Base-by-base conservation (phyloP, 1,139 yeast genomes). In the Saccharomycopsis phalli region DNA sequence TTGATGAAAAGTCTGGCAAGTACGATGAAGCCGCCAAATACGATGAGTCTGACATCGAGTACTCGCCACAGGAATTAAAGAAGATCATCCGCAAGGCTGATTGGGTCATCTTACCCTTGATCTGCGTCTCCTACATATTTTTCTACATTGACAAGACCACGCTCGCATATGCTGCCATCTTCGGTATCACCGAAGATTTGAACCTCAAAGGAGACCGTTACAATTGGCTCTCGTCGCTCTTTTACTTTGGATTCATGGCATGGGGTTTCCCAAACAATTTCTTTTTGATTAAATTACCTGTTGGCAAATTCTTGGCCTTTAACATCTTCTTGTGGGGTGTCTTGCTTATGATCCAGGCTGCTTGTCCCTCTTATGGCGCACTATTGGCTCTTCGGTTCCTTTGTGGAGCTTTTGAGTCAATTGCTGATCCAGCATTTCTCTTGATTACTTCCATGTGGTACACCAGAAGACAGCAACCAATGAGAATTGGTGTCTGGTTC, bases 201-300 rank as follows among this genome's bases (percentile, higher is more conserved):
- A 26, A 51, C 35, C 51, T 59, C 31, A 49, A 53, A 10, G 66
- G 65, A 4, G 55, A 62, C 37, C 62, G 66, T 40, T 69, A 64
- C 50, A 61, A 68, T 23, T 74, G 81, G 71, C 59, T 74, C 39
- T 73, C 76, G 13, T 74, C 83, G 1, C 67, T 74, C 26, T 76
- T 77, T 54, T 69, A 70, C 49, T 60, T 71, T 48, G 76, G 75
- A 4, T 69, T 68, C 47, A 49, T 70, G 38, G 59, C 60, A 37
- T 66, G 64, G 45, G 67, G 73, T 39, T 65, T 72, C 17, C 70
- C 80, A 1, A 69, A 71, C 14, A 66, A 69, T 44, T 67, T 63
- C 50, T 51, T 75, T 19, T 56, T 76, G 32, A 76, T 76, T 53
- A 63, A 62, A 47, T 63, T 62, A 38, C 79, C 80, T 2, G 61